Percentiles rank a stretch among this genome's conserved stretches.
phyloP scores from a whole-genome alignment of 31 red algal species.

The Odonthalia washingtoniensis region DNA sequence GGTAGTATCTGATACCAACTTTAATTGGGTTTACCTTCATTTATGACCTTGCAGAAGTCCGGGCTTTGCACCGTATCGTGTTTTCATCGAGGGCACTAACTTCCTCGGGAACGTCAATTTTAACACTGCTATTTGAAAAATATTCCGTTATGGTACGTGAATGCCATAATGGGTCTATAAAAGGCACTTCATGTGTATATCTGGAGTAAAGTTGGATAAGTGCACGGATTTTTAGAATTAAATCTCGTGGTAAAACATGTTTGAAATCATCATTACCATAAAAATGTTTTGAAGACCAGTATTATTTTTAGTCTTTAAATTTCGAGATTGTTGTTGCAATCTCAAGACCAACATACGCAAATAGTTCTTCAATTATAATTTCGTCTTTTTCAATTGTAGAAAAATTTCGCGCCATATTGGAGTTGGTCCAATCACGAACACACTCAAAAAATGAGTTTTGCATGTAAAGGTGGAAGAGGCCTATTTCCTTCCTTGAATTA shows the following conservation, averaged over 20 bases:
- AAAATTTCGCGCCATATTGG: too few species aligned
- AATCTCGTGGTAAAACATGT: slow-evolving; percentile 9
- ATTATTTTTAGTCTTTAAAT: slow-evolving; percentile 1
- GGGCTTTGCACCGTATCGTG: slow-evolving; percentile 30
- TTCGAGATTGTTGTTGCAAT: slow-evolving; percentile 4
- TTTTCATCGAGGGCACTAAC: neutral
- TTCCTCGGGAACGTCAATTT: neutral
- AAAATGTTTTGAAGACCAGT: neutral
- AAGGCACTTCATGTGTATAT: neutral
- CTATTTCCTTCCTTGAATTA: too few species aligned
- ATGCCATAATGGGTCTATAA: slow-evolving; percentile 20
- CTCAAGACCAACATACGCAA: slow-evolving; percentile 16
- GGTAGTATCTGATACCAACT: too few species aligned
- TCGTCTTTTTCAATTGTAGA: too few species aligned
- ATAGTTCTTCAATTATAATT: slow-evolving; percentile 27
- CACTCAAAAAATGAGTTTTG: too few species aligned
- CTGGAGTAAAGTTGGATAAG: neutral
- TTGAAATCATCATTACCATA: slow-evolving; percentile 14
- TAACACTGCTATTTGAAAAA: neutral
- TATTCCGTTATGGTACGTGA: slow-evolving; percentile 9
- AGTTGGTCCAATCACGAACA: too few species aligned
- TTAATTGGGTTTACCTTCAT: slow-evolving; percentile 9
- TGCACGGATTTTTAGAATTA: slow-evolving; percentile 15
- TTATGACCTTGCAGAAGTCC: slow-evolving; percentile 6
- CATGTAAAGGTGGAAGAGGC: too few species aligned